A percentile compares a stretch with the other conserved stretches of the same genome.
phyloP scores from a whole-genome alignment of 2,329 filamentous ascomycete genomes.

The Xylaria sp. region DNA sequence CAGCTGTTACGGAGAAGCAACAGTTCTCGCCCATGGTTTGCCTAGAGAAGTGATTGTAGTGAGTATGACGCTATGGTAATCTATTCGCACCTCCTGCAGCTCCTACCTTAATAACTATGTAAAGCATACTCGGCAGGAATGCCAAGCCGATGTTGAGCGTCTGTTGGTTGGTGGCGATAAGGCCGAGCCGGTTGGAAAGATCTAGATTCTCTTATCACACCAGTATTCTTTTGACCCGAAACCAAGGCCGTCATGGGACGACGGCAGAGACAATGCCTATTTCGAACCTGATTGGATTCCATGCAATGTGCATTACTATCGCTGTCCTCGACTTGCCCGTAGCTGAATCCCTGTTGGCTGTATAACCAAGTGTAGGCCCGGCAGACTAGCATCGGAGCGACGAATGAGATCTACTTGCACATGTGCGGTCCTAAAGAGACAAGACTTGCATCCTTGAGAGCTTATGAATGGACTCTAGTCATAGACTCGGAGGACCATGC shows the following conservation, averaged over 20 bases:
- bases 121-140: not conserved
- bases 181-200: not conserved
- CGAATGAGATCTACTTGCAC: not conserved
- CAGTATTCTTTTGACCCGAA: not conserved
- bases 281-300: not conserved
- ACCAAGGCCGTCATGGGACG: not conserved
- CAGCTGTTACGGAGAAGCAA: not conserved
- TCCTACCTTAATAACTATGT: not conserved
- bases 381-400: not conserved
- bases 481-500: slow-evolving; percentile 2
- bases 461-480: not conserved
- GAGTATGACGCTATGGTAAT: slow-evolving; percentile 9
- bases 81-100: not conserved
- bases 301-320: not conserved
- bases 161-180: slow-evolving; percentile 14
- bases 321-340: too few species aligned
- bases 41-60: not conserved
- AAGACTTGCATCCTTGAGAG: not conserved
- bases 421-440: not conserved
- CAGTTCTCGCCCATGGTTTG: not conserved
- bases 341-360: not conserved
- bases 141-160: not conserved
- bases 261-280: not conserved
- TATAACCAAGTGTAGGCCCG: not conserved
- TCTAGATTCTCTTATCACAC: slow-evolving; percentile 8